phyloP scores from a whole-genome alignment of 2,329 filamentous ascomycete species.

The Alternaria rosae region DNA sequence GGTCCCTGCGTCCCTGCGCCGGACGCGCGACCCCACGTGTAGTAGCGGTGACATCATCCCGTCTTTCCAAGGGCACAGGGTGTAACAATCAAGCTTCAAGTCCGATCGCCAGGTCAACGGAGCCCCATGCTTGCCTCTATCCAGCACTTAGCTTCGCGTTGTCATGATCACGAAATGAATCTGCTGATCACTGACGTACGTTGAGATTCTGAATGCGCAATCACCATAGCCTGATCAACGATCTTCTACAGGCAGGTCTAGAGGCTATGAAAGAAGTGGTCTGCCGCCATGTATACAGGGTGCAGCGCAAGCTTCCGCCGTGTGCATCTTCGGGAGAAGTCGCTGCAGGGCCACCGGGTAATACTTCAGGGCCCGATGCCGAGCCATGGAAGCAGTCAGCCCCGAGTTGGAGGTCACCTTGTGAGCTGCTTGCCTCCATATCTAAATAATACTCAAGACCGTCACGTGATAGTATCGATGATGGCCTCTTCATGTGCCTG shows the following conservation, averaged over 20 bases:
- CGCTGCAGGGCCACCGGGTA: slow-evolving; percentile 12
- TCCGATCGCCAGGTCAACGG: slow-evolving; percentile 5
- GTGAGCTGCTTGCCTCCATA: not conserved
- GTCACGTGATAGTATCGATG: not conserved
- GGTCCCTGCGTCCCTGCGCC: slow-evolving; percentile 22
- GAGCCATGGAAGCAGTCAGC: not conserved
- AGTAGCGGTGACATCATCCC: slow-evolving; percentile 28
- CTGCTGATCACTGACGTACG: slow-evolving; percentile 14
- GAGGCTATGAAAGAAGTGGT: not conserved
- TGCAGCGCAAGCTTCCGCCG: not conserved
- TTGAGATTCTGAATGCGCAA: not conserved
- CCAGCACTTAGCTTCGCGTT: not conserved
- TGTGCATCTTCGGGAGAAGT: not conserved
- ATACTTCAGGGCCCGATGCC: not conserved
- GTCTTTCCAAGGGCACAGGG: not conserved
- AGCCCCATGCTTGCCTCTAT: not conserved
- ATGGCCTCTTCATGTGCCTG: not conserved
- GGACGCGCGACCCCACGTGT: slow-evolving; percentile 18
- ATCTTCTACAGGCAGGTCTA: not conserved
- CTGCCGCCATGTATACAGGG: not conserved
- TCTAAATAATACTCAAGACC: not conserved
- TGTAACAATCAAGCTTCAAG: slow-evolving; percentile 18
- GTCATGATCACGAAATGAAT: not conserved
- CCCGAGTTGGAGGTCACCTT: not conserved
- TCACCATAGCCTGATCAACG: not conserved